Base-by-base conservation (phyloP, 1,139 yeast genomes). In the Debaryomyces subglobosus region DNA sequence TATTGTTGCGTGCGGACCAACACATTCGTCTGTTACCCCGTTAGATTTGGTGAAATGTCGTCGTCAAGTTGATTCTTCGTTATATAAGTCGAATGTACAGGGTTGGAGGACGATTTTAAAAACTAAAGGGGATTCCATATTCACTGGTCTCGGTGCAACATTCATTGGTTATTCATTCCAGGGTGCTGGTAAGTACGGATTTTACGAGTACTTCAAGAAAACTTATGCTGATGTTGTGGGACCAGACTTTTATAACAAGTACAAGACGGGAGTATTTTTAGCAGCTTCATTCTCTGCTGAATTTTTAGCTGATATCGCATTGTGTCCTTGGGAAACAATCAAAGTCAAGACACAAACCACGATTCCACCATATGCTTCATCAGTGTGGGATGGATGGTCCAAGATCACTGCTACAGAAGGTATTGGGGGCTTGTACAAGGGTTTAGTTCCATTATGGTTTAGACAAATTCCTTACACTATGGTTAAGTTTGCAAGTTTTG, bases 111-210 rank as follows among this genome's bases (percentile, higher is more conserved):
- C 84, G 27, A 91, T 92, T 62, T 67, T 89, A 58, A 81, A 79
- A 59, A 78, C 85, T 25, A 86, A 83, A 65, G 97, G 98, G 34
- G 83, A 82, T 50, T 91, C 89, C 46, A 74, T 91, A 50, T 86
- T 83, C 69, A 86, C 96, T 16, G 97, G 97, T 60, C 65, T 89
- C 57, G 95, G 96, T 41, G 97, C 97, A 41, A 92, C 97, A 4
- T 82, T 88, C 56, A 78, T 91, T 53, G 97, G 97, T 39, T 92
- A 92, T 72, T 85, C 96, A 12, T 74, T 90, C 61, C 98, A 92
- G 72, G 97, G 98, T 61, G 96, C 96, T 50, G 96, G 96, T 61
- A 92, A 92, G 72, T 92, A 91, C 71, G 97, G 98, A 40, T 86
- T 90, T 69, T 92, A 92, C 71, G 97, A 92, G 71, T 79, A 75